These are phyloP conservation scores for Yamadazyma dushanensis DNA, from an alignment of 1,139 yeast species.

Conservation along the genomic window DNA sequence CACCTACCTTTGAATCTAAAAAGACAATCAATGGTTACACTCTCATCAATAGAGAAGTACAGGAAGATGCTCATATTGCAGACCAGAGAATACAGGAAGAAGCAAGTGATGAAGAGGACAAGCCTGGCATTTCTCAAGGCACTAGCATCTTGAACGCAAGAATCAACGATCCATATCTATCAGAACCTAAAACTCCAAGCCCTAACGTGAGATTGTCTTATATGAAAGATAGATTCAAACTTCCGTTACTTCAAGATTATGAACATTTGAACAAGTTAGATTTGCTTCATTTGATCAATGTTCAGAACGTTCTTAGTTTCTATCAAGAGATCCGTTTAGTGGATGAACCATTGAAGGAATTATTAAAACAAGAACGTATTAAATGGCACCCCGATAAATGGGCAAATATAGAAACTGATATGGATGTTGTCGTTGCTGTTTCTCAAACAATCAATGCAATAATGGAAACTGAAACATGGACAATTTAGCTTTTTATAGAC, in stretches of 20 bases:
- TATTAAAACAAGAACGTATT: constrained; percentile 52
- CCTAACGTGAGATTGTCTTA: constrained; percentile 15
- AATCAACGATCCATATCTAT: constrained; percentile 38
- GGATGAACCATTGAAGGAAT: constrained; percentile 17
- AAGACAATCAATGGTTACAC: constrained; percentile 34
- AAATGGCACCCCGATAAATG: constrained; percentile 74
- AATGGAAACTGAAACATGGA: constrained; percentile 1
- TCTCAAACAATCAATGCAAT: constrained; percentile 14
- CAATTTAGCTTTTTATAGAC: neutral
- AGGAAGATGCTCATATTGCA: constrained; percentile 34
- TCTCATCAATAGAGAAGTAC: constrained; percentile 29
- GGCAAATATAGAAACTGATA: constrained; percentile 22
- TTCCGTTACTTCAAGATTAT: constrained; percentile 22
- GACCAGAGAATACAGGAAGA: constrained; percentile 39
- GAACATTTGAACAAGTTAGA: constrained; percentile 12
- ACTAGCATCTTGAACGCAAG: constrained; percentile 30
- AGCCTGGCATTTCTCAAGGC: constrained; percentile 23
- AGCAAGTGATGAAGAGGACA: constrained; percentile 33
- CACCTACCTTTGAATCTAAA: constrained; percentile 2
- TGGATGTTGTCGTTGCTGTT: constrained; percentile 29
- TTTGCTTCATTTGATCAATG: constrained; percentile 23
- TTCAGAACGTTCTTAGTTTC: constrained; percentile 23
- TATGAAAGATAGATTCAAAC: constrained; percentile 13
- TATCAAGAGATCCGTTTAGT: constrained; percentile 23
- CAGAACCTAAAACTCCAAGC: constrained; percentile 11